Base-by-base conservation (phyloP, 257 asterid species). In the Catharanthus roseus region DNA sequence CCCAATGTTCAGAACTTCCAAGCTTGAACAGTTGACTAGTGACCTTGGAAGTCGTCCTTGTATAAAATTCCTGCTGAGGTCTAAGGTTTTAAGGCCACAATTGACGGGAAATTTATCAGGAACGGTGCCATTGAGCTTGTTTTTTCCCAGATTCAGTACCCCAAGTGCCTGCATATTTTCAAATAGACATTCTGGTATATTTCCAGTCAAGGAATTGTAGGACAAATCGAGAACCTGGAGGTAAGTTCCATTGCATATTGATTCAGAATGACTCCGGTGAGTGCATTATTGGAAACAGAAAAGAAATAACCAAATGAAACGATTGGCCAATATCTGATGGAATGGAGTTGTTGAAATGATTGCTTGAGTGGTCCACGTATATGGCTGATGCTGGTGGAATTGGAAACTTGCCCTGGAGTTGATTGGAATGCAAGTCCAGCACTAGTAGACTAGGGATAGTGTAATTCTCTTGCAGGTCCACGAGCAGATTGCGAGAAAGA, bases 171-270 rank as follows among this genome's bases (percentile, higher is more conserved):
- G 24, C 55, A 6, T 12, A 23, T 1, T 19, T 31, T 63, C 62
- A 23, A 78, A 33, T 49, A 86, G 62, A 42, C 87, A 86, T 13
- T 10, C 31, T 3, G 89, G 91, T 16, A 86, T 75, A 5, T 18
- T 31, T 18, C 91, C 87, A 28, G 47, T 78, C 72, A 84, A 68
- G 29, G 29, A 31, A 62, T 86, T 86, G 34, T 63, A 31, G 0
- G 91, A 86, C 53, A 84, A 73, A 65, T 84, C 89, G 68, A 86
- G 89, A 77, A 80, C 83, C 41, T 45, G 72, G 15, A 86, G 85
- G 63, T 5, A 49, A 13, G 6, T 57, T 6, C 38, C 71, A 0
- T 38, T 72, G 82, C 91, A 86, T 21, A 86, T 74, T 29, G 87
- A 80, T 65, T n/a, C 24, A 0, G 88, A 42, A 86, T 79, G 12